Evolutionary conservation across 805 yeast species (phyloP), one percentile per base, ranked within the genome.

Genomic region (Lipomyces spencermartinsiae): DNA sequence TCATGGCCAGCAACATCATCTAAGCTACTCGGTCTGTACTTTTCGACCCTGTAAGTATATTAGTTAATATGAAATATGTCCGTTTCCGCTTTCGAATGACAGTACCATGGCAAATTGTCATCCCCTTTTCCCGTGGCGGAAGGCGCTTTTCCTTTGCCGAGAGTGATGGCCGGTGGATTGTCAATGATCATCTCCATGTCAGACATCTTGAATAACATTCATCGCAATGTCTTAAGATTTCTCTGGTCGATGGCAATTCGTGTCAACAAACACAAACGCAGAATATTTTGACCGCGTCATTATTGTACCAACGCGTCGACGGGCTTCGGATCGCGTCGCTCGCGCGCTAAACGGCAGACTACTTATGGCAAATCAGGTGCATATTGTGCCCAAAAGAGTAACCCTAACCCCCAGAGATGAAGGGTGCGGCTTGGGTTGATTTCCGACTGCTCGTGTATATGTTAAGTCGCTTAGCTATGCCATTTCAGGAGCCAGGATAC

Each of bases 1-100:
- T 86, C 86, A 76, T 95, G 98, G 4, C 99, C 99, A 74, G 92
- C 88, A 9, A 95, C 94, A 59, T 95, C 97, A 69, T 91, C 92
- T 62, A 95, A 81, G 1, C 88, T 83, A 43, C 82, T 81, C 0
- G 99, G 99, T 71, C 99, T 88, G 78, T 94, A 95, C 78, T 95
- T 95, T 78, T 95, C 99, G 58, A 95, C 96, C 99, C 83, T 78
- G 46, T 9, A 10, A 14, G 12, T 29, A 6, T 4, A 19, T 56
- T 60, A 62, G 33, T 34, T 29, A 22, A 9, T 29, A 5, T 33
- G 2, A 60, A 37, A 49, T 19, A 1, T 33, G 43, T 14, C 54
- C 46, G 29, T 1, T 25, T 4, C 43, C 10, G 49, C 4, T 16
- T 43, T 19, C 8, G 9, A n/a, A n/a, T n/a, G 22, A 37, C 16